Evolutionary conservation across 2,329 filamentous ascomycete species (phyloP).

Genomic region (Calonectria hongkongensis): DNA sequence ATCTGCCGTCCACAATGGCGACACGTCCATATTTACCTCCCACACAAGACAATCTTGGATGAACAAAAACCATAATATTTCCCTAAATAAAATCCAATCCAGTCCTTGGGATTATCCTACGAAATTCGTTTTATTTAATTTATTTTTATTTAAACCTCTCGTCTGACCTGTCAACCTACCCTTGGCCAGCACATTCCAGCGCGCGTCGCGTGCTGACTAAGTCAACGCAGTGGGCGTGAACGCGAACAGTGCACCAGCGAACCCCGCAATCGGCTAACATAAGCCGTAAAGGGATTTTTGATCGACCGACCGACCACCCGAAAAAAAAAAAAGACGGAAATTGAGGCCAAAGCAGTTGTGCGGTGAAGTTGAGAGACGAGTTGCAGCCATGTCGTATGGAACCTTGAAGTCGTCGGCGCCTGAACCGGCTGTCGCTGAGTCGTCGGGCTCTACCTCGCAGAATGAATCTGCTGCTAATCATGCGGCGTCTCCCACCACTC

Average conservation of each 20-base stretch:
- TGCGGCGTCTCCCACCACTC: not conserved
- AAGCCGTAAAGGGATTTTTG: slow-evolving; percentile 4
- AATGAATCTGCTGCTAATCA: not conserved
- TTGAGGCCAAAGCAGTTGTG: not conserved
- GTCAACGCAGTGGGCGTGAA: not conserved
- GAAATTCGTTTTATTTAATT: no score
- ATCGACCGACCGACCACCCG: slow-evolving; percentile 9
- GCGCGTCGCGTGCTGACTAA: not conserved
- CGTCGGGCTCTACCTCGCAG: slow-evolving; percentile 1
- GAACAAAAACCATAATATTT: not conserved
- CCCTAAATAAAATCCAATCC: no score
- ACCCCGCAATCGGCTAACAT: slow-evolving; percentile 1
- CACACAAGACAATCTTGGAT: not conserved
- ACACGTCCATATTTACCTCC: no score
- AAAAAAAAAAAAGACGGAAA: not conserved
- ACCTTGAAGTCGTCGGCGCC: slow-evolving; percentile 25
- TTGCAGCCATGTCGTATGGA: slow-evolving; percentile 41
- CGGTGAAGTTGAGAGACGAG: not conserved
- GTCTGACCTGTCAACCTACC: not conserved
- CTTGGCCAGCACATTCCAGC: not conserved
- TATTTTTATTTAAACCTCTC: no score
- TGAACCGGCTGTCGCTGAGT: slow-evolving; percentile 8
- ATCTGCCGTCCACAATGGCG: no score
- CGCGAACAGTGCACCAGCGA: not conserved
- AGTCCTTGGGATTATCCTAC: no score